phyloP scores from a whole-genome alignment of 805 yeast species.

The Clavispora santaluciae region DNA sequence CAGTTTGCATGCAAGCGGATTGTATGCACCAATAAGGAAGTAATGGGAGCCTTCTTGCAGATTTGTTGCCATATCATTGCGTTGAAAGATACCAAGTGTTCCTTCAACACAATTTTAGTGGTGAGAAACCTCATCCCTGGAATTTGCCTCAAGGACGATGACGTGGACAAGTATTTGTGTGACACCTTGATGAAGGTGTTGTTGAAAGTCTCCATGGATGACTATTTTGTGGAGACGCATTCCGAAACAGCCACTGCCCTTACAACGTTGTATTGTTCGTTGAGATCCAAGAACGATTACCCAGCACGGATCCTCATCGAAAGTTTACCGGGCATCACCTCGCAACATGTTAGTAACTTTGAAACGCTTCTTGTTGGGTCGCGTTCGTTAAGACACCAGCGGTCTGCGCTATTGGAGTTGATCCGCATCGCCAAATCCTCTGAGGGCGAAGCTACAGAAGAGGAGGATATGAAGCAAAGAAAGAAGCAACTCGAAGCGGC shows the following conservation, averaged over 20 bases:
- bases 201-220: conserved; percentile 62
- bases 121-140: conserved; percentile 69
- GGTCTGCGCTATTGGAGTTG: conserved; percentile 73
- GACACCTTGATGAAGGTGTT: conserved; percentile 67
- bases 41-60: conserved; percentile 74
- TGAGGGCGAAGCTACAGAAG: conserved; percentile 15
- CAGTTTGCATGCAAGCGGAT: conserved; percentile 63
- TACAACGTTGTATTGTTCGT: conserved; percentile 70
- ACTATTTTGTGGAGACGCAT: conserved; percentile 79
- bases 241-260: conserved; percentile 89
- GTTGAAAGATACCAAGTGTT: conserved; percentile 87
- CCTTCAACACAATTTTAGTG: conserved; percentile 82
- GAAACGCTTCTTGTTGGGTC: conserved; percentile 60
- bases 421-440: conserved; percentile 56
- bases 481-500: conserved; percentile 50
- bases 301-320: conserved; percentile 59
- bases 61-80: conserved; percentile 71
- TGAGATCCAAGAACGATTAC: conserved; percentile 63
- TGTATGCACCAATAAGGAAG: conserved; percentile 57
- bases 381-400: conserved; percentile 71
- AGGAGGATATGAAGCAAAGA: conserved; percentile 44
- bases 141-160: conserved; percentile 62
- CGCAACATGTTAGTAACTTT: conserved; percentile 56
- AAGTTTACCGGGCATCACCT: conserved; percentile 49
- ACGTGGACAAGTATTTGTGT: conserved; percentile 67